Evolutionary conservation across 306 rosid species (phyloP).

Genomic region (Calophaca sinica): DNA sequence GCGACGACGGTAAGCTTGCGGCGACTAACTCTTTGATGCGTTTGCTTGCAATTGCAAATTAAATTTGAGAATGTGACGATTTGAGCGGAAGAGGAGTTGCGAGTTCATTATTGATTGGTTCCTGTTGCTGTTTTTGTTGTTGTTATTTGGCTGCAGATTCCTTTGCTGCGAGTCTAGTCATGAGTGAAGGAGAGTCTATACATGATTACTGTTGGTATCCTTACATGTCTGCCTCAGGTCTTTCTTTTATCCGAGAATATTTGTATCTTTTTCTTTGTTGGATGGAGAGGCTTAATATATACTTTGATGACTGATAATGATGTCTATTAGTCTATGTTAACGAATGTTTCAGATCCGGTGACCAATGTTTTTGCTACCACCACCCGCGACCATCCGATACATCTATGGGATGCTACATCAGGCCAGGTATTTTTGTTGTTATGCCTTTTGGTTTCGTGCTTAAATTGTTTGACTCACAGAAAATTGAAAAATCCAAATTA

Average conservation of each 20-base stretch:
- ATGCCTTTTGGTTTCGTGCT: neutral
- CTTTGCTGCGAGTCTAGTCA: conserved; percentile 65
- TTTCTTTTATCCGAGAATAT: conserved; percentile 8
- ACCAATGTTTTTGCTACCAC: conserved; percentile 91
- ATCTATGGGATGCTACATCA: conserved; percentile 94
- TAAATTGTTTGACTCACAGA: neutral
- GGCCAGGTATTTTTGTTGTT: conserved; percentile 70
- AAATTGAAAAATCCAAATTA: neutral
- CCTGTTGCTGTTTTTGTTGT: neutral
- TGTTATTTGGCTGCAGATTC: conserved; percentile 66
- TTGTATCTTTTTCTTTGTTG: neutral
- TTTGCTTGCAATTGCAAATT: conserved; percentile 11
- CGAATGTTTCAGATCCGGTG: conserved; percentile 70
- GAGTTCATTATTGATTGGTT: neutral
- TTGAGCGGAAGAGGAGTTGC: neutral
- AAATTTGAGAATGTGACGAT: neutral
- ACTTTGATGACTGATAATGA: conserved; percentile 1
- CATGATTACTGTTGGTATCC: conserved; percentile 99
- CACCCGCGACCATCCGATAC: conserved; percentile 93
- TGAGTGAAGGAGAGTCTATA: conserved; percentile 85
- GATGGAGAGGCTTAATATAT: neutral
- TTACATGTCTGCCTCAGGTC: conserved; percentile 94
- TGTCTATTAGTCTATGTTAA: neutral
- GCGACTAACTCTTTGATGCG: neutral
- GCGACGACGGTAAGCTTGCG: conserved; percentile 57